These are phyloP conservation scores for Candolleomyces eurysporus DNA, from an alignment of 768 basidiomycete species.

Conservation along the genomic window DNA sequence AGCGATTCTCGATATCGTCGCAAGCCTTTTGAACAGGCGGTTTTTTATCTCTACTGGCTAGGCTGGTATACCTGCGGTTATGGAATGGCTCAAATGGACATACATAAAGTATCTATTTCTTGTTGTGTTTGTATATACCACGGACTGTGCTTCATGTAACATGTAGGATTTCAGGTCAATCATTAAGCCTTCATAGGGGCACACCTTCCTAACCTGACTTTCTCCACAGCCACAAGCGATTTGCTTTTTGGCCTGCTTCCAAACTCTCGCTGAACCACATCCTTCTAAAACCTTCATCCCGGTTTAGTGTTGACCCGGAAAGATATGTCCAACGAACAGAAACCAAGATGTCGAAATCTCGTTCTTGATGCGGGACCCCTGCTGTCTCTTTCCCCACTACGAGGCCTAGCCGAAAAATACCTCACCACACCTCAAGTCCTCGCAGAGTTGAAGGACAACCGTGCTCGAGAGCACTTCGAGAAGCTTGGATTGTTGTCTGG, in stretches of 20 bases:
- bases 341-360: constrained; percentile 66
- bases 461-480: constrained; percentile 84
- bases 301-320: no score
- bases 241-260: background rate
- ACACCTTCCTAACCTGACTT: background rate
- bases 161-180: no score
- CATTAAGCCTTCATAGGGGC: background rate
- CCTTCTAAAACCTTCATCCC: no score
- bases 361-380: constrained; percentile 94
- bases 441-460: constrained; percentile 84
- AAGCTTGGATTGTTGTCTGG: constrained; percentile 73
- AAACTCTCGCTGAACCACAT: no score
- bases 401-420: constrained; percentile 85
- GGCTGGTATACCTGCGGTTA: no score
- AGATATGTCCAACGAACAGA: constrained; percentile 20
- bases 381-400: constrained; percentile 82
- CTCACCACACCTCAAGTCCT: constrained; percentile 90
- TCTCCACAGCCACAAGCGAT: background rate
- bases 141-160: no score
- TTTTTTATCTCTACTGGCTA: no score
- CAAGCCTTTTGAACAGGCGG: constrained; percentile 39
- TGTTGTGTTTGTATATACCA: no score
- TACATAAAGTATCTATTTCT: no score
- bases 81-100: no score
- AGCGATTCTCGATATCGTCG: constrained; percentile 67